Evolutionary conservation across 2,329 filamentous ascomycete genomes (phyloP).

Genomic region (Phyllosticta ampelicida): DNA sequence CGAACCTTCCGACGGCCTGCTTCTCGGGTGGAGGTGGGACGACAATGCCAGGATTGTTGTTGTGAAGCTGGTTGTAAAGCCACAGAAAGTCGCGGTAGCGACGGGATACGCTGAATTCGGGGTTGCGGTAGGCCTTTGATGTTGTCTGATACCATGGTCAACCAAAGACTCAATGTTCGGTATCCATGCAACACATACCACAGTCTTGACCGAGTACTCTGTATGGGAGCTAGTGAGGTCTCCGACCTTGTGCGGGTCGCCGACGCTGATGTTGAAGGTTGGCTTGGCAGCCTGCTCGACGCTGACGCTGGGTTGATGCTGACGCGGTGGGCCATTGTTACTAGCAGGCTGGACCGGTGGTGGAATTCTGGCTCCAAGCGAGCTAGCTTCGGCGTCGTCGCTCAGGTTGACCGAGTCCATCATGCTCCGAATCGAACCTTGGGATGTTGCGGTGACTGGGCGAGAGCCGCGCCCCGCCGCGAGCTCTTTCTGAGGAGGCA

Average conservation of each 20-base stretch:
- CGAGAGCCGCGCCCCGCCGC: conserved; percentile 39
- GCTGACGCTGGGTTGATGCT: conserved; percentile 67
- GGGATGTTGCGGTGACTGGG: conserved; percentile 43
- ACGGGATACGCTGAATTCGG: conserved; percentile 86
- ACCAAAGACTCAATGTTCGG: background rate
- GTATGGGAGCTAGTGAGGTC: conserved; percentile 96
- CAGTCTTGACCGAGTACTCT: conserved; percentile 90
- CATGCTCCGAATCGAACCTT: conserved; percentile 40
- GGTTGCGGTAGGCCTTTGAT: conserved; percentile 87
- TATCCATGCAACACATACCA: conserved; percentile 44
- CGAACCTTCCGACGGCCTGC: conserved; percentile 91
- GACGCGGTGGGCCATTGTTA: conserved; percentile 37
- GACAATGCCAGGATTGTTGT: conserved; percentile 88
- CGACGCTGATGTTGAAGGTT: conserved; percentile 79
- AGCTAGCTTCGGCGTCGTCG: conserved; percentile 45
- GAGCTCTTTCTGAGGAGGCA: conserved; percentile 50
- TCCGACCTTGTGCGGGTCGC: conserved; percentile 95
- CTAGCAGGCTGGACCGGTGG: conserved; percentile 47
- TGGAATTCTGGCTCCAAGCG: conserved; percentile 51
- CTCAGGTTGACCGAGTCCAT: conserved; percentile 61
- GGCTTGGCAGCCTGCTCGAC: conserved; percentile 91
- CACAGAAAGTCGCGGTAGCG: conserved; percentile 95
- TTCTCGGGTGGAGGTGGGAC: conserved; percentile 96
- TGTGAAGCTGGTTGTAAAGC: conserved; percentile 91
- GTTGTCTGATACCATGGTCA: conserved; percentile 52